phyloP scores from a whole-genome alignment of 257 asterid genomes.

The Ophiorrhiza pumila region DNA sequence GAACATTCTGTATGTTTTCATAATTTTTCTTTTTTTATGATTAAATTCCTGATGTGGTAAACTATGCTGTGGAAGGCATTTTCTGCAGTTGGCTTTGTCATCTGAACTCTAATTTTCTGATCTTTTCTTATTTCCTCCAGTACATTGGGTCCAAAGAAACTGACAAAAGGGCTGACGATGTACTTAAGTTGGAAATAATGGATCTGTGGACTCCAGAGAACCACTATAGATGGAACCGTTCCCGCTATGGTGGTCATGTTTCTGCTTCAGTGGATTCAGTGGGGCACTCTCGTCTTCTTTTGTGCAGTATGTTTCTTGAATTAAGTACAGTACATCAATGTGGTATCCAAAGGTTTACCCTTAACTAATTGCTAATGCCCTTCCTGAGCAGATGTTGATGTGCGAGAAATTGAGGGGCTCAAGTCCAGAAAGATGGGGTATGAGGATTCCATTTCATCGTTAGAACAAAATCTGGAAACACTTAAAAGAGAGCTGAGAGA shows the following conservation, averaged over 20 bases:
- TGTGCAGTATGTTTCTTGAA: conserved; percentile 57
- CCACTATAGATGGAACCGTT: conserved; percentile 74
- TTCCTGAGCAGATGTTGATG: conserved; percentile 54
- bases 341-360: background rate
- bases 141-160: conserved; percentile 83
- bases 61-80: background rate
- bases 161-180: conserved; percentile 72
- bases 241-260: conserved; percentile 79
- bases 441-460: conserved; percentile 35
- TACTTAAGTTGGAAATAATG: conserved; percentile 52
- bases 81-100: conserved; percentile 12
- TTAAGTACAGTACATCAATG: background rate
- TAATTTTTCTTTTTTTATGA: background rate
- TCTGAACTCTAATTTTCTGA: background rate
- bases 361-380: background rate
- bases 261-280: conserved; percentile 74
- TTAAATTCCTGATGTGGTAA: background rate
- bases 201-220: conserved; percentile 94
- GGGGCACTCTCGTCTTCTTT: conserved; percentile 55
- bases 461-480: conserved; percentile 39
- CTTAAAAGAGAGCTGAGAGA: conserved; percentile 53
- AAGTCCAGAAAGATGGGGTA: conserved; percentile 40
- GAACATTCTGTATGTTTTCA: conserved; percentile 59
- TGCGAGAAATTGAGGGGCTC: conserved; percentile 56
- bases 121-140: conserved; percentile 35